Evolutionary conservation across 306 rosid species (phyloP).

Genomic region (Rosa chinensis): DNA sequence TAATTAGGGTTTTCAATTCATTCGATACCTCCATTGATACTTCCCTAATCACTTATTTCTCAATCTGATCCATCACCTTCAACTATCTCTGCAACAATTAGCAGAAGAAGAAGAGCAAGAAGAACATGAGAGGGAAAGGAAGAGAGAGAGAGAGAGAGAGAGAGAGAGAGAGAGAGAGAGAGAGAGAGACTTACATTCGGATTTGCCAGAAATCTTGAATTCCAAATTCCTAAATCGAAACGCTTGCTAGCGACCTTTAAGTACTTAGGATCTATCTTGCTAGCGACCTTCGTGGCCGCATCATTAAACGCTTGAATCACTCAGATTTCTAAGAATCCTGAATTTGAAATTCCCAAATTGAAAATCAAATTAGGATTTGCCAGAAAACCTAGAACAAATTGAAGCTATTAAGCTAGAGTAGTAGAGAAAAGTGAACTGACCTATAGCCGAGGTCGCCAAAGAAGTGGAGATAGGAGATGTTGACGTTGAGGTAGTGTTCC

Average conservation of each 20-base stretch:
- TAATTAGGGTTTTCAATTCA: conserved; percentile 76
- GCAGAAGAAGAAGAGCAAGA: not conserved
- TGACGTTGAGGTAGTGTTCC: conserved; percentile 77
- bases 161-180: no score
- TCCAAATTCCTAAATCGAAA: no score
- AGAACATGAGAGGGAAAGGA: no score
- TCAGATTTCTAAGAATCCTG: conserved; percentile 78
- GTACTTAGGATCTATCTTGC: no score
- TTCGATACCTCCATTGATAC: conserved; percentile 60
- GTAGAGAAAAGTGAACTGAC: conserved; percentile 23
- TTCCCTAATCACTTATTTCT: conserved; percentile 40
- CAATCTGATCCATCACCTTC: conserved; percentile 24
- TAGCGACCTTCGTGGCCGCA: no score
- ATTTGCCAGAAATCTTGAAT: no score
- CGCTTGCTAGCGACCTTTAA: no score
- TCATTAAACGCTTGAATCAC: conserved; percentile 85
- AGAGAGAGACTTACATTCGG: no score
- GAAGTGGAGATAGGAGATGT: conserved; percentile 89
- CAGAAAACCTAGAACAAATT: not conserved
- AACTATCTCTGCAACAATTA: not conserved
- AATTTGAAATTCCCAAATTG: not conserved
- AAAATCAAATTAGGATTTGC: not conserved
- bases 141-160: no score
- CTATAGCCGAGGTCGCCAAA: conserved; percentile 74
- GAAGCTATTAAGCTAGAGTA: not conserved